Evolutionary conservation across 2,329 filamentous ascomycete genomes (phyloP).

Genomic region (Pseudogymnoascus sp.): DNA sequence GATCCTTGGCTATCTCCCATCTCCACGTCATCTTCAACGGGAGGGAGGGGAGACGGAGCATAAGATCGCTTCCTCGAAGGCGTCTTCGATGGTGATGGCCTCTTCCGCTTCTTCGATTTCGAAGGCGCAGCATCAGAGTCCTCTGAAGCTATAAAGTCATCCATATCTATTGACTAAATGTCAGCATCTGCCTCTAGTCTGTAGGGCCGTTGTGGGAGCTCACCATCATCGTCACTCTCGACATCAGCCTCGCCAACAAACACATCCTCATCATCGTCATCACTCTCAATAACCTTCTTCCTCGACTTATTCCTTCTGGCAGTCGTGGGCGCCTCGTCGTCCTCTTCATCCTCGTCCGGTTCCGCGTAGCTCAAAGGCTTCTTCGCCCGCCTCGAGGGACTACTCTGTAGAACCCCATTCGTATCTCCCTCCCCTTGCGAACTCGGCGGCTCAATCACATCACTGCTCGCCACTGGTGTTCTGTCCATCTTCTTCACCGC

Average conservation of each 20-base stretch:
- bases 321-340: slow-evolving; percentile 43
- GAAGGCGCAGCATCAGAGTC: slow-evolving; percentile 61
- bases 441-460: slow-evolving; percentile 57
- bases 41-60: slow-evolving; percentile 40
- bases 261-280: slow-evolving; percentile 61
- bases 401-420: slow-evolving; percentile 45
- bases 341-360: slow-evolving; percentile 71
- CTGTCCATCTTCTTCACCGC: slow-evolving; percentile 31
- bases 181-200: slow-evolving; percentile 15
- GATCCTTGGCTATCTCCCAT: slow-evolving; percentile 52
- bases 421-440: slow-evolving; percentile 51
- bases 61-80: slow-evolving; percentile 55
- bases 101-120: slow-evolving; percentile 58
- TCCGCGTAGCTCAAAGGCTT: slow-evolving; percentile 74
- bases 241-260: slow-evolving; percentile 55
- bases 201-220: slow-evolving; percentile 12
- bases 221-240: slow-evolving; percentile 49
- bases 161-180: slow-evolving; percentile 53
- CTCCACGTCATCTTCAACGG: slow-evolving; percentile 34
- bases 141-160: slow-evolving; percentile 75
- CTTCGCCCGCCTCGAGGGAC: slow-evolving; percentile 66
- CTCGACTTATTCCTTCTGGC: slow-evolving; percentile 40
- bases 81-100: slow-evolving; percentile 42
- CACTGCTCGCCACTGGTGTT: slow-evolving; percentile 75
- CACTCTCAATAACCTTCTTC: slow-evolving; percentile 54